Conservation (phyloP, 306 rosid genomes). For the Malus sylvestris region DNA sequence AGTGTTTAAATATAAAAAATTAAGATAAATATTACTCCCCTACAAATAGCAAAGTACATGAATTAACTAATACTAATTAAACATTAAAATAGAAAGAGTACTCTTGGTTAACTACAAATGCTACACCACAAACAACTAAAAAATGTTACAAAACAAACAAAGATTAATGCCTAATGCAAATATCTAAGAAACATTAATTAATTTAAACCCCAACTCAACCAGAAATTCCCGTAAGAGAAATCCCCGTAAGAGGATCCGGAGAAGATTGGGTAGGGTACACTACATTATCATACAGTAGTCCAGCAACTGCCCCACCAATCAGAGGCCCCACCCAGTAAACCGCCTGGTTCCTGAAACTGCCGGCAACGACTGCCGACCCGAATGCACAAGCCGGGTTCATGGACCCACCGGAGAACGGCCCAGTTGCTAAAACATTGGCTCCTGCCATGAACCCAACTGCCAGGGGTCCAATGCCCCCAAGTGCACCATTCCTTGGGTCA, state of each 20-base stretch:
- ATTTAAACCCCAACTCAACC: neutral
- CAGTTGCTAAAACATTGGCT: conserved; percentile 55
- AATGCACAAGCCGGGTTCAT: conserved; percentile 94
- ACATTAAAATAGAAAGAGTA: neutral
- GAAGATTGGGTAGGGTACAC: conserved; percentile 29
- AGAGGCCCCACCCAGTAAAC: conserved; percentile 94
- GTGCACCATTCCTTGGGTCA: conserved; percentile 55
- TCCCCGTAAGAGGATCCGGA: conserved; percentile 27
- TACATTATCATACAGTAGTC: conserved; percentile 62
- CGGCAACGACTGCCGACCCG: conserved; percentile 55
- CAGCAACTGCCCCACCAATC: conserved; percentile 70
- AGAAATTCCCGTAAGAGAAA: neutral
- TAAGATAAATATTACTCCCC: too few species aligned
- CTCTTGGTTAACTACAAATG: neutral
- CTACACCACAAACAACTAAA: too few species aligned
- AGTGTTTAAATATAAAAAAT: too few species aligned
- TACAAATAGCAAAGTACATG: neutral
- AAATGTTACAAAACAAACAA: neutral
- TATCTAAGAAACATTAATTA: neutral
- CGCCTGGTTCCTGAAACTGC: conserved; percentile 81
- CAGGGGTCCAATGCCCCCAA: conserved; percentile 45
- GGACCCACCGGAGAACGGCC: conserved; percentile 85
- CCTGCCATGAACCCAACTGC: conserved; percentile 62
- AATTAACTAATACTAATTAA: neutral
- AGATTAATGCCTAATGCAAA: neutral